Evolutionary conservation across 1,139 yeast species (phyloP).

Genomic region (Pichia sp.): DNA sequence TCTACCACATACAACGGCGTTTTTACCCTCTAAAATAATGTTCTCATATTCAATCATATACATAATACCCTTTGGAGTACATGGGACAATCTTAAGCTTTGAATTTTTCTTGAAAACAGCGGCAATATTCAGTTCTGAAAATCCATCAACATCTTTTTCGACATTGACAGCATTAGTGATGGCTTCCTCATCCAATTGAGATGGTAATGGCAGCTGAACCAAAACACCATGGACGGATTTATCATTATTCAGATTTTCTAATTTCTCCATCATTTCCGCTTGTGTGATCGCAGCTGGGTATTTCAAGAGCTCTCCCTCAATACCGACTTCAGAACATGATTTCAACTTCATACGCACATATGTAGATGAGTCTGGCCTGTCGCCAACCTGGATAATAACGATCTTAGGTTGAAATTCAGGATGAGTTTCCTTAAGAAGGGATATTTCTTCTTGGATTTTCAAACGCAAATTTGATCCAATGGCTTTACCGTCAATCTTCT

Average conservation of each 20-base stretch:
- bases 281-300: constrained; percentile 50
- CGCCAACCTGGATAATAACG: constrained; percentile 68
- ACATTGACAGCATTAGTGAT: constrained; percentile 62
- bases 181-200: constrained; percentile 57
- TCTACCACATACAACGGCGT: constrained; percentile 73
- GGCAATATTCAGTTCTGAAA: constrained; percentile 67
- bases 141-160: constrained; percentile 75
- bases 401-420: constrained; percentile 54
- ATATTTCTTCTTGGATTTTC: constrained; percentile 36
- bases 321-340: constrained; percentile 64
- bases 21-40: constrained; percentile 50
- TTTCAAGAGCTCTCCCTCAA: constrained; percentile 48
- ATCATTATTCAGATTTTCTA: constrained; percentile 52
- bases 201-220: constrained; percentile 68
- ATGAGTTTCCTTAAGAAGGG: constrained; percentile 36
- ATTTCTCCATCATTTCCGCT: constrained; percentile 45
- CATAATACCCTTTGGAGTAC: constrained; percentile 75
- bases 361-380: constrained; percentile 69
- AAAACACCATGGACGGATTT: constrained; percentile 60
- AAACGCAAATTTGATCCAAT: constrained; percentile 24
- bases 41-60: constrained; percentile 59
- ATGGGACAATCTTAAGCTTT: constrained; percentile 61
- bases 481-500: constrained; percentile 26
- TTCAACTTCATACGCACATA: constrained; percentile 69
- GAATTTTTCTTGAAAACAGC: constrained; percentile 71